Evolutionary conservation across 116 monocot species (phyloP).

Genomic region (Dioscorea cayenensis): DNA sequence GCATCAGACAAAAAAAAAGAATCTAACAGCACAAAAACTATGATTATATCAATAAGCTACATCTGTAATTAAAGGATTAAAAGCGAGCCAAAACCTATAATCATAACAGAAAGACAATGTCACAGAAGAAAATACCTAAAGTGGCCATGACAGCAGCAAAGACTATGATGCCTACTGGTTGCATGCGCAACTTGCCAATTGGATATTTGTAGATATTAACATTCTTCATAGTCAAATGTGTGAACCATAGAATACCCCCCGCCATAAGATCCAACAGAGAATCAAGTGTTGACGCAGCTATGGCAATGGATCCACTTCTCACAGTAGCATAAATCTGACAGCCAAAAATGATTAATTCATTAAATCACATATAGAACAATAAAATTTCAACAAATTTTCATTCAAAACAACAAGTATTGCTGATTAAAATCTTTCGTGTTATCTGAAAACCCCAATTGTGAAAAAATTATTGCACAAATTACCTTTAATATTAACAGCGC

Average conservation of each 20-base stretch:
- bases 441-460: background rate
- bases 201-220: constrained; percentile 88
- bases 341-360: background rate
- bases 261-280: constrained; percentile 94
- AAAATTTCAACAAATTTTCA: background rate
- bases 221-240: constrained; percentile 88
- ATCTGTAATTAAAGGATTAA: too few species aligned
- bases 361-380: background rate
- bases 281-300: constrained; percentile 95
- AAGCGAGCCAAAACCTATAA: background rate
- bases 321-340: constrained; percentile 78
- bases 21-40: too few species aligned
- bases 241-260: constrained; percentile 96
- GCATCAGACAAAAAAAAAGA: too few species aligned
- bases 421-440: background rate
- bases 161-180: constrained; percentile 90
- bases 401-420: background rate
- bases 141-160: constrained; percentile 99
- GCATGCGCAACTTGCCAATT: constrained; percentile 89
- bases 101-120: background rate
- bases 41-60: too few species aligned
- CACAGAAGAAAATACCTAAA: constrained; percentile 38
- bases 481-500: constrained; percentile 77
- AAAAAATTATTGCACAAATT: background rate
- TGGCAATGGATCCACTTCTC: constrained; percentile 85